phyloP scores from a whole-genome alignment of 2,329 filamentous ascomycete species.

The Talaromyces sp. region DNA sequence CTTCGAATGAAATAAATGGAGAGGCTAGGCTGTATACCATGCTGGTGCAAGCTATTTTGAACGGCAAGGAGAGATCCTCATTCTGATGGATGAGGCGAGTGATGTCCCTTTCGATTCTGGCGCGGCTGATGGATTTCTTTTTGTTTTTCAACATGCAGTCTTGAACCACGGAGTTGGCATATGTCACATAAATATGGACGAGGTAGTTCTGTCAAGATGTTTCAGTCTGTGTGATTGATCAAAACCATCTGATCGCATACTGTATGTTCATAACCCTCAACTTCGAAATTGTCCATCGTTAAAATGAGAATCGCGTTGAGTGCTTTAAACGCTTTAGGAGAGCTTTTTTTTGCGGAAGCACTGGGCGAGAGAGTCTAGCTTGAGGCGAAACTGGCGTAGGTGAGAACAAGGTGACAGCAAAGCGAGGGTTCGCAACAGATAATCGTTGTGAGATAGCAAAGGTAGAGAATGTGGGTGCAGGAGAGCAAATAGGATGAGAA shows the following conservation, averaged over 20 bases:
- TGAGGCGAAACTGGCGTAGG: not conserved
- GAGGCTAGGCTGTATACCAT: slow-evolving; percentile 13
- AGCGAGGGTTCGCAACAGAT: not conserved
- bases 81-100: slow-evolving; percentile 16
- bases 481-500: not conserved
- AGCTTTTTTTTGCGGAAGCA: not conserved
- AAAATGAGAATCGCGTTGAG: not conserved
- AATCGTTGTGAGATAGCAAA: not conserved
- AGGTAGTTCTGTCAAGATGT: slow-evolving; percentile 8
- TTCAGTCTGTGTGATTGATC: not conserved
- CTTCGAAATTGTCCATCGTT: not conserved
- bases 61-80: slow-evolving; percentile 13
- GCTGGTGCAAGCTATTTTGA: slow-evolving; percentile 19
- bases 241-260: not conserved
- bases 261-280: not conserved
- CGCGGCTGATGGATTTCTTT: slow-evolving; percentile 15
- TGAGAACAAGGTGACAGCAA: not conserved
- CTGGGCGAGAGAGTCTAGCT: not conserved
- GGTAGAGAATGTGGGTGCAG: not conserved
- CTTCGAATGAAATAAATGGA: not conserved
- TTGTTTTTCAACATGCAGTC: slow-evolving; percentile 11
- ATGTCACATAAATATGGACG: slow-evolving; percentile 16
- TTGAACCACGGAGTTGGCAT: slow-evolving; percentile 16
- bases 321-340: not conserved
- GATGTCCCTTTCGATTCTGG: slow-evolving; percentile 18